Evolutionary conservation across 257 asterid genomes (phyloP), one percentile per base, ranked within the genome.

Genomic region (Fraxinus americana): DNA sequence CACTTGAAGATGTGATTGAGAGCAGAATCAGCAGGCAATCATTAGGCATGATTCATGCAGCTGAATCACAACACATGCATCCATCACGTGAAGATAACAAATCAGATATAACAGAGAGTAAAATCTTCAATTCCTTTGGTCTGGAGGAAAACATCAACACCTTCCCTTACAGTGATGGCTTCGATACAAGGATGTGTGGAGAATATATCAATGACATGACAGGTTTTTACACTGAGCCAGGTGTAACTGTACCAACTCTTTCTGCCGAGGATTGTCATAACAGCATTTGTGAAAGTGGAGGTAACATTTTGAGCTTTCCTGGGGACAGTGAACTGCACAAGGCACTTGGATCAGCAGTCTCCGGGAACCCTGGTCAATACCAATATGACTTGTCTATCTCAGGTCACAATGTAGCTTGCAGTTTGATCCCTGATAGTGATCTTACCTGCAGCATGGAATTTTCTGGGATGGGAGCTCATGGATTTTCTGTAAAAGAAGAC

Each of bases 251-350:
- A 70, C 81, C 82, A 59, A 66, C 66, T 27, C 70, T 48, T 41
- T 10, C 66, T 21, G 77, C 74, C 52, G 32, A 70, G 61, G 85
- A 79, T 83, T 82, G 79, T 74, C 83, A 85, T 61, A n/a, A 76
- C 71, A 41, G 77, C 76, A 71, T 67, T 80, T 67, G 52, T 30
- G 80, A 72, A 78, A 77, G 72, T 52, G 83, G n/a, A 75, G 80
- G 80, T 48, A 80, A 72, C 75, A 29, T 79, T 71, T 76, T 86
- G 79, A 82, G 84, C 79, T 88, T 83, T 68, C 86, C 87, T 4
- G 78, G 76, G 25, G 89, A 86, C 35, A 73, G 67, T 77, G 96
- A 92, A 80, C 78, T 88, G 70, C 88, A 84, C 57, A 83, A 82
- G 77, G 86, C 88, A 79, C 78, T 87, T 32, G 92, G 88, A 41